Evolutionary conservation across 441 rosid genomes (phyloP).

Genomic region (Macaranga tanarius): DNA sequence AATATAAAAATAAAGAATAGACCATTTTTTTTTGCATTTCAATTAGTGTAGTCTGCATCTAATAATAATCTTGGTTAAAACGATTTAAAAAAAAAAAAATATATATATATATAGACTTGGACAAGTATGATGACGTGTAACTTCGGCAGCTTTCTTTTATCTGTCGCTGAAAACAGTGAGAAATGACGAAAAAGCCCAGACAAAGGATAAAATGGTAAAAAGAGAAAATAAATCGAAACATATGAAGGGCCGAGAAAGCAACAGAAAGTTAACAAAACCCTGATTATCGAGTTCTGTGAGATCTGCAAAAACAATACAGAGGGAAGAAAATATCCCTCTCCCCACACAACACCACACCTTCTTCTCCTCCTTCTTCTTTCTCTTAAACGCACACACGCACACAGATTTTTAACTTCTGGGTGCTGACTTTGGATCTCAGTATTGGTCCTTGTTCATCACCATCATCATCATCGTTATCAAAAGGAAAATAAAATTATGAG

Average conservation of each 20-base stretch:
- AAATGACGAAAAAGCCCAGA: constrained; percentile 18
- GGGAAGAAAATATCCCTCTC: not conserved
- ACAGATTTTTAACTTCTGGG: not conserved
- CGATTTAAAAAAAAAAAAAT: not conserved
- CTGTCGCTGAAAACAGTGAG: not conserved
- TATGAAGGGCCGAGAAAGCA: constrained; percentile 64
- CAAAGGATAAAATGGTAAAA: constrained; percentile 32
- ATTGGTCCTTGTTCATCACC: not conserved
- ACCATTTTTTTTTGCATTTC: not conserved
- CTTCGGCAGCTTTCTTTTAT: constrained; percentile 44
- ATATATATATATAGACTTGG: too few species aligned
- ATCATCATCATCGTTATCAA: not conserved
- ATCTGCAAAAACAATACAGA: constrained; percentile 42
- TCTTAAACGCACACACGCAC: not conserved
- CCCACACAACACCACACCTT: not conserved
- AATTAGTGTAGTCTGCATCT: constrained; percentile 13
- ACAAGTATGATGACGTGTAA: constrained; percentile 45
- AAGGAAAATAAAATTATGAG: constrained; percentile 46
- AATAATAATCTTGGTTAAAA: constrained; percentile 2
- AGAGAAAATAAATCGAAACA: constrained; percentile 35
- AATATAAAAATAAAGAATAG: not conserved
- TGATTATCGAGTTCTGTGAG: constrained; percentile 76
- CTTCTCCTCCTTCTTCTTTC: not conserved
- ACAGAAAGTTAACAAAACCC: constrained; percentile 46
- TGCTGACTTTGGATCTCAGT: constrained; percentile 15